Evolutionary conservation across 257 asterid species (phyloP).

Genomic region (Jasminum sambac): DNA sequence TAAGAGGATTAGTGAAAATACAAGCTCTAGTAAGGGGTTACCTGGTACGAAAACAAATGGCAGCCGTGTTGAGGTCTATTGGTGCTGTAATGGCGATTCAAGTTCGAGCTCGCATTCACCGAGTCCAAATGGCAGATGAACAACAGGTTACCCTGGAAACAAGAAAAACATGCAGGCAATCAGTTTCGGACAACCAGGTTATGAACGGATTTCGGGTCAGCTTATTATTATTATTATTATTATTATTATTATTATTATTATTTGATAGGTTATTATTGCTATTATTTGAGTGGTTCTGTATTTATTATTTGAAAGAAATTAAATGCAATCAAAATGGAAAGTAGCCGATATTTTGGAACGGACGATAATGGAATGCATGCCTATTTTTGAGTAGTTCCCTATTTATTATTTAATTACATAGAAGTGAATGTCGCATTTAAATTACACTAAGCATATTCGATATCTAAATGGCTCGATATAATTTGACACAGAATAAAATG

Average conservation of each 20-base stretch:
- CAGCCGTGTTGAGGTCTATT: constrained; percentile 51
- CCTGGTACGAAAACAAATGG: constrained; percentile 65
- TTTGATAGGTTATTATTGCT: no score
- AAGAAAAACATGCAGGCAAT: constrained; percentile 26
- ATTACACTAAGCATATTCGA: not conserved
- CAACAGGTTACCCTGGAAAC: constrained; percentile 24
- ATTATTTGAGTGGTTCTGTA: no score
- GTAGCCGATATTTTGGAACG: no score
- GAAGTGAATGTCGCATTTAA: not conserved
- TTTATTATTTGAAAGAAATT: no score
- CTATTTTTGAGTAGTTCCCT: no score
- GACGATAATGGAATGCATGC: no score
- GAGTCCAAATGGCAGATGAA: constrained; percentile 53
- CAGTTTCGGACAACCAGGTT: constrained; percentile 32
- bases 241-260: no score
- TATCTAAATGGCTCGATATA: not conserved
- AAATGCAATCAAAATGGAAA: no score
- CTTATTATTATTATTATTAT: no score
- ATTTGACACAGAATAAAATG: not conserved
- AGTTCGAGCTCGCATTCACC: constrained; percentile 63
- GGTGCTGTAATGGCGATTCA: constrained; percentile 66
- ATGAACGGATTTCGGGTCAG: constrained; percentile 34
- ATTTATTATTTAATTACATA: not conserved
- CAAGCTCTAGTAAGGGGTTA: constrained; percentile 81
- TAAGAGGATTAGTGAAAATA: constrained; percentile 69